Conservation (phyloP, 2,329 filamentous ascomycete species). For the Clarireedia hainanense region DNA sequence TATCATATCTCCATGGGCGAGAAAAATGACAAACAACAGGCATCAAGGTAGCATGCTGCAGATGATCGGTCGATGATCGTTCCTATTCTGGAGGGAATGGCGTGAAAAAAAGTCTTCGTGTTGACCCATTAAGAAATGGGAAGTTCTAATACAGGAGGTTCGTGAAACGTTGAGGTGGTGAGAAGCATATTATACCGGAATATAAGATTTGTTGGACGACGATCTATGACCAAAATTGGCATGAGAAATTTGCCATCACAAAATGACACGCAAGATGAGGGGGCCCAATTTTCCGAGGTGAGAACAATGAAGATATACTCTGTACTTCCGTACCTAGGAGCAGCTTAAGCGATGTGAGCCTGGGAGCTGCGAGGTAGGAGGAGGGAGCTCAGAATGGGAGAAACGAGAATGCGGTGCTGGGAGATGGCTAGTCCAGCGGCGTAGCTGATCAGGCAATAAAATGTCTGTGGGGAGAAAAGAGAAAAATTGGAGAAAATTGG, state of each 20-base stretch:
- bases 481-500: neutral
- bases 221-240: neutral
- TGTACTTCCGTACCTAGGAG: neutral
- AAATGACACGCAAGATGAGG: neutral
- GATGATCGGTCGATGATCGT: slow-evolving; percentile 5
- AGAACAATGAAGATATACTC: neutral
- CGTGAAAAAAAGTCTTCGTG: neutral
- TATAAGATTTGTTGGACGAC: neutral
- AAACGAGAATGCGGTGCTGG: no score
- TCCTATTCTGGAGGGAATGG: neutral
- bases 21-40: neutral
- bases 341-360: neutral
- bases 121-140: slow-evolving; percentile 3
- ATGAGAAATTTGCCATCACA: neutral
- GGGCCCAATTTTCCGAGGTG: neutral
- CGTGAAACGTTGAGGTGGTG: neutral
- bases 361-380: neutral
- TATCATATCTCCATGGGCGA: slow-evolving; percentile 1
- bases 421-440: no score
- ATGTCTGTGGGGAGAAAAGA: neutral
- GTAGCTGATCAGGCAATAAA: neutral
- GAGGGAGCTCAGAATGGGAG: neutral
- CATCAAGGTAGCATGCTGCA: slow-evolving; percentile 6
- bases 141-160: neutral
- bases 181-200: no score